Percentiles rank a stretch among this genome's conserved stretches.
These are phyloP conservation scores for Pseudisothecium myosuroides DNA, from an alignment of 225 moss, liverwort and hornwort genomes.

Conservation along the genomic window DNA sequence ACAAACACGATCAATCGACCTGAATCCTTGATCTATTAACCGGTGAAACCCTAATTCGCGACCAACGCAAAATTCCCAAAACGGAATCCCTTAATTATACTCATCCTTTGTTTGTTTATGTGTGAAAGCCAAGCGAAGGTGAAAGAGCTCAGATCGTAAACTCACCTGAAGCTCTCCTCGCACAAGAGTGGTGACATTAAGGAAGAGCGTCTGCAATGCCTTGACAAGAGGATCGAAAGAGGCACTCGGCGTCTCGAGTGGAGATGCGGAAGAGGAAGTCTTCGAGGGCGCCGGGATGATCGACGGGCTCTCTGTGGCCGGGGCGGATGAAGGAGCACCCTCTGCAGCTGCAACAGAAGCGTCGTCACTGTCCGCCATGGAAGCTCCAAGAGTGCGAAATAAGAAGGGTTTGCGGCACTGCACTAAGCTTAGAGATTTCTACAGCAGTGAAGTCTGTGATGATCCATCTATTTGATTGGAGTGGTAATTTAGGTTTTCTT, in stretches of 20 bases:
- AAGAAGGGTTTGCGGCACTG: not conserved
- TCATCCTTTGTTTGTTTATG: not conserved
- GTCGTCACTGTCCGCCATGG: not conserved
- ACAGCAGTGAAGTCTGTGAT: not conserved
- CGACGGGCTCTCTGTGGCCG: not conserved
- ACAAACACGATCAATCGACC: not conserved
- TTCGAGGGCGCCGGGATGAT: not conserved
- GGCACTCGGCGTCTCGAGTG: not conserved
- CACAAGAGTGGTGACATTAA: slow-evolving; percentile 54
- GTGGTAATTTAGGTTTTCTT: too few relatives aligned
- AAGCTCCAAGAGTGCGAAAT: not conserved
- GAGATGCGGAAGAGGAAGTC: not conserved
- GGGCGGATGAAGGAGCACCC: not conserved
- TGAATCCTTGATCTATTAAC: not conserved
- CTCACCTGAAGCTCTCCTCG: slow-evolving; percentile 69
- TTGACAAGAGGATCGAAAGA: slow-evolving; percentile 22
- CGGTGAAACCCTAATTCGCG: not conserved
- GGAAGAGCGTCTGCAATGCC: slow-evolving; percentile 65
- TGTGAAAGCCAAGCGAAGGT: not conserved
- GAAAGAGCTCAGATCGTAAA: not conserved
- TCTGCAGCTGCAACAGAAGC: not conserved
- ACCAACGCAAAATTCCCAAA: not conserved
- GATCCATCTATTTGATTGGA: not conserved
- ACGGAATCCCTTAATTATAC: not conserved
- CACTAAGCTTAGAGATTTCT: not conserved